Evolutionary conservation across 2,329 filamentous ascomycete genomes (phyloP), one percentile per base, ranked within the genome.

Genomic region (Elsinoe fawcettii): DNA sequence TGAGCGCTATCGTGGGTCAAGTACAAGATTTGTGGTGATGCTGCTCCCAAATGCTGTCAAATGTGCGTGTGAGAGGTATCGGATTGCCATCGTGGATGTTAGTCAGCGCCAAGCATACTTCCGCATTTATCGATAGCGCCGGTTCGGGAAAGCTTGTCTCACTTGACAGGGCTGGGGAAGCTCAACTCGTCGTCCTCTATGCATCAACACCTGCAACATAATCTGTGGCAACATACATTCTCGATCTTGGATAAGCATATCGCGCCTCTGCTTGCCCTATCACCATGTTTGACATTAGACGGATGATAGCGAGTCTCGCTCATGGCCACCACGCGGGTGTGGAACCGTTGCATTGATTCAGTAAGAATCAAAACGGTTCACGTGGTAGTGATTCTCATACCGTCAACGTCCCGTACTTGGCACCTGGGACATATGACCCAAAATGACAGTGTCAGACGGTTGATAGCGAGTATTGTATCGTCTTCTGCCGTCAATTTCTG

Each of bases 331-430:
- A 53, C 22, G 20, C 49, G 49, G 34, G 49, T 14, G n/a, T 27
- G 11, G n/a, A n/a, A 18, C 49, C 30, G 30, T 36, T 53, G 20
- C 6, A n/a, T 22, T 53, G 49, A 37, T 53, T 53, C 49, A 53
- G 32, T 27, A 39, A 53, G 49, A 53, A 37, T 27, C 9, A 36
- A n/a, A 53, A 53, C 49, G 49, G 49, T 37, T 11, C 49, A 53
- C 30, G 34, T 36, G 34, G 34, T 37, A 30, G 20, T 39, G 34
- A n/a, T n/a, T 37, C 34, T 39, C 30, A 34, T 37, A 12, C 16
- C 22, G n/a, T 34, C 32, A 53, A 53, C 49, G 49, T n/a, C n/a
- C n/a, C 32, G 49, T 37, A 39, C 49, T 53, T 53, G 32, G 49
- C 49, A 39, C 8, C 32, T 30, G 20, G 18, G 9, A 36, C 30